A percentile compares a stretch with the other conserved stretches of the same genome.
These are phyloP conservation scores for Chalciporus chontae DNA, from an alignment of 768 basidiomycete species.

Conservation along the genomic window DNA sequence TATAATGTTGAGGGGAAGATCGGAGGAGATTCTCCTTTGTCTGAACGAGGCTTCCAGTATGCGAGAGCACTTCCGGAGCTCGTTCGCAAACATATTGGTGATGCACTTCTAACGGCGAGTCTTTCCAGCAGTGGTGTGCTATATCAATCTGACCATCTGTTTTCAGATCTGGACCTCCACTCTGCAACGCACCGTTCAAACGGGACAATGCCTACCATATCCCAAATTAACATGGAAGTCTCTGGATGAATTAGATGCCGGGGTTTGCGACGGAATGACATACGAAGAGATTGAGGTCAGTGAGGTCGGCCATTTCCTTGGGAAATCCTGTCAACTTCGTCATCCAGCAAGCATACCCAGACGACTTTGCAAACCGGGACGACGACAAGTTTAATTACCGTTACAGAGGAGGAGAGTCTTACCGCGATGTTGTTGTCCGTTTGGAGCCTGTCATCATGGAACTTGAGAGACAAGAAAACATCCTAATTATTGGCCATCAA, in stretches of 20 bases:
- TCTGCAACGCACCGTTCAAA: slow-evolving; percentile 87
- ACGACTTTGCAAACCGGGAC: slow-evolving; percentile 96
- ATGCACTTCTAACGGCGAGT: slow-evolving; percentile 77
- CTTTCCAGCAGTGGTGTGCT: neutral
- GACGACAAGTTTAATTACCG: slow-evolving; percentile 99
- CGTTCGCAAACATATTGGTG: slow-evolving; percentile 87
- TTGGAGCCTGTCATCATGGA: slow-evolving; percentile 99
- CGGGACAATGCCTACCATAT: slow-evolving; percentile 76
- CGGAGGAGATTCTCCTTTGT: slow-evolving; percentile 92
- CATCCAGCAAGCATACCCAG: slow-evolving; percentile 83
- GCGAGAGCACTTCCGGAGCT: slow-evolving; percentile 81
- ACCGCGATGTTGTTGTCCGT: slow-evolving; percentile 92
- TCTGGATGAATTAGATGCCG: slow-evolving; percentile 96
- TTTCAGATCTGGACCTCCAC: slow-evolving; percentile 99
- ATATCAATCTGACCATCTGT: neutral
- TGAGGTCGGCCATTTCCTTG: neutral
- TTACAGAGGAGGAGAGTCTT: slow-evolving; percentile 95
- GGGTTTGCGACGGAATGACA: slow-evolving; percentile 99
- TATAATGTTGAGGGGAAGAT: slow-evolving; percentile 97
- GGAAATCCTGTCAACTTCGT: neutral
- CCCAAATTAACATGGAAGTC: slow-evolving; percentile 98
- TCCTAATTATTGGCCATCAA: slow-evolving; percentile 96
- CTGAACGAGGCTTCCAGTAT: slow-evolving; percentile 81
- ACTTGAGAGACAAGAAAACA: slow-evolving; percentile 95
- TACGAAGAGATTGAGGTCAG: slow-evolving; percentile 96